Base-by-base conservation (phyloP, 2,329 filamentous ascomycete species). In the Colletotrichum liaoningense region DNA sequence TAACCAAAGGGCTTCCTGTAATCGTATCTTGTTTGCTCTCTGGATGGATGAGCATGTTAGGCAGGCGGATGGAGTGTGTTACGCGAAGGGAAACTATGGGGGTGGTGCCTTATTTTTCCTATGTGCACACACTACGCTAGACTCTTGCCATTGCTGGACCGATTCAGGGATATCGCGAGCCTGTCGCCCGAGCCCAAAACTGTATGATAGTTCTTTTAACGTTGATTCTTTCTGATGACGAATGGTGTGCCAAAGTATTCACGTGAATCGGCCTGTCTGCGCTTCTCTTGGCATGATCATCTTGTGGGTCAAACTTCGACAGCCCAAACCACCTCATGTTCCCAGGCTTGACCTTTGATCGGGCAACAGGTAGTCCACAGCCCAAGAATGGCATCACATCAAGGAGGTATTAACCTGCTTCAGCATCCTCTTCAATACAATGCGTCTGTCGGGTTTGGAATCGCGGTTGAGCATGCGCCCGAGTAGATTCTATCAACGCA, bases 21-120 rank as follows among this genome's bases (percentile, higher is more conserved):
- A 75, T 75, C 74, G 69, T 73, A 75, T 70, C 73, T 74, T 70
- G 63, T 75, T 73, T 73, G 67, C 71, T 65, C 71, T 71, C 71
- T 65, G 67, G 71, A 73, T 52, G 71, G 56, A 65, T 65, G 60
- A 70, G 71, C 67, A 65, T 57, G 57, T 66, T 60, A 46, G 71
- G 60, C 67, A 62, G 71, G 67, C 62, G 60, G 71, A 71, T 22
- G 60, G 56, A 66, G 35, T 73, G 46, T 66, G 38, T 73, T n/a
- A 70, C 12, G 60, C 60, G 67, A 60, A 67, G 60, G 38, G 38
- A 55, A 73, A 62, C 52, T 54, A 63, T 69, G 49, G 60, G 35
- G 49, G 66, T 30, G 55, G 67, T 70, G 71, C 71, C 71, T 58
- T 16, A 71, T 73, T 38, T 66, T 30, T 46, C 38, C 19, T 42